Conservation (phyloP, 2,329 filamentous ascomycete species). For the Drechslerella stenobrocha region DNA sequence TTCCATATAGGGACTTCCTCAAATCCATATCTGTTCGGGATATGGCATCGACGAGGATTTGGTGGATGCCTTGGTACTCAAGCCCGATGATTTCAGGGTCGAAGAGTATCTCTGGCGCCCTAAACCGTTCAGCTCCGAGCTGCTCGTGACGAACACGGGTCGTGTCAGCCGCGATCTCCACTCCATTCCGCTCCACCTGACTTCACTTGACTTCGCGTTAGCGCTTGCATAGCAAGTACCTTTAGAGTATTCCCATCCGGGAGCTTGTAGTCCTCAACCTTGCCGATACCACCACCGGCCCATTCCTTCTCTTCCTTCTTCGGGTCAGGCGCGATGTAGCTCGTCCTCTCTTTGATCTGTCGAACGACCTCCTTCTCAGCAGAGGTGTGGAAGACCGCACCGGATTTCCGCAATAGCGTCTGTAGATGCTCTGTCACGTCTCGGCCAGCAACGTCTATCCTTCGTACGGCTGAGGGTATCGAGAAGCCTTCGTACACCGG, state of each 20-base stretch:
- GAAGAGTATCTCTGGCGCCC: conserved; percentile 95
- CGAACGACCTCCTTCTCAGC: conserved; percentile 99
- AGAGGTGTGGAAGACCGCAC: conserved; percentile 93
- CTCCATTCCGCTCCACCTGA: conserved; percentile 5
- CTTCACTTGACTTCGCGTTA: neutral
- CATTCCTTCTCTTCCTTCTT: conserved; percentile 96
- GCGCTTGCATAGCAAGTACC: conserved; percentile 58
- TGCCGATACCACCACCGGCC: conserved; percentile 74
- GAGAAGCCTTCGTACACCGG: conserved; percentile 98
- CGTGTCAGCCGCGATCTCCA: conserved; percentile 3
- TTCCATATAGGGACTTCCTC: conserved; percentile 88
- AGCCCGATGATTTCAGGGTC: conserved; percentile 95
- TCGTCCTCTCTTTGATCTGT: conserved; percentile 91
- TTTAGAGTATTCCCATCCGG: conserved; percentile 94
- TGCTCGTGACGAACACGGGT: conserved; percentile 55
- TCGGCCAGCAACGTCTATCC: conserved; percentile 92
- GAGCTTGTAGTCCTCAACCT: conserved; percentile 81
- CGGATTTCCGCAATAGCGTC: conserved; percentile 83
- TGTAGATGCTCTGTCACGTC: conserved; percentile 97
- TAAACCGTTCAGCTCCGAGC: conserved; percentile 91
- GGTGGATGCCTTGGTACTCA: conserved; percentile 94
- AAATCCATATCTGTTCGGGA: conserved; percentile 93
- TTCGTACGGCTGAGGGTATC: conserved; percentile 89
- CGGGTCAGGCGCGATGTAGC: conserved; percentile 87
- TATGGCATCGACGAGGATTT: conserved; percentile 96